Percentiles rank a stretch among this genome's conserved stretches.
Evolutionary conservation across 176 grass and related monocot species (phyloP).

Genomic region (Chloris gayana): DNA sequence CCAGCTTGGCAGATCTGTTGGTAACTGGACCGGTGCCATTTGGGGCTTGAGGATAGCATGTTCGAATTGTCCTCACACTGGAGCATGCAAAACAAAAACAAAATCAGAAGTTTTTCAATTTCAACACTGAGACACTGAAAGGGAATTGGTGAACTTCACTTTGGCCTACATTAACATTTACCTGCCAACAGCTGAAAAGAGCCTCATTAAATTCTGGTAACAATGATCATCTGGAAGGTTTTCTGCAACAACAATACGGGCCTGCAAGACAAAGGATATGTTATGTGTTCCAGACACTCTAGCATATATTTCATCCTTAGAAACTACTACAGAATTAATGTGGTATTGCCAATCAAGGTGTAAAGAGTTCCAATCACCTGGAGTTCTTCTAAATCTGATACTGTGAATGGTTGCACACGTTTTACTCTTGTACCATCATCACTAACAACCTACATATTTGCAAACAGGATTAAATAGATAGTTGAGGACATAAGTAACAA

Average conservation of each 20-base stretch:
- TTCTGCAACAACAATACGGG: slow-evolving; percentile 94
- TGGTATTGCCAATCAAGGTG: slow-evolving; percentile 7
- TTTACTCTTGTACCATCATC: slow-evolving; percentile 96
- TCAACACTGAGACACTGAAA: slow-evolving; percentile 11
- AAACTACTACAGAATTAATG: slow-evolving; percentile 13
- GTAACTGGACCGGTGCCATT: slow-evolving; percentile 81
- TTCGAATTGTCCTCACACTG: slow-evolving; percentile 96
- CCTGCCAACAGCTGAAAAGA: slow-evolving; percentile 95
- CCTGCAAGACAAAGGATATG: slow-evolving; percentile 43
- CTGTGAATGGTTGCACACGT: slow-evolving; percentile 75
- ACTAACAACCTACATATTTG: slow-evolving; percentile 67
- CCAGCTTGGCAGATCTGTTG: slow-evolving; percentile 91
- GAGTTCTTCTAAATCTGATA: slow-evolving; percentile 89
- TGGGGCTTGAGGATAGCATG: slow-evolving; percentile 90
- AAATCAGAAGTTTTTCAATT: slow-evolving; percentile 11
- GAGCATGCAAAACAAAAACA: slow-evolving; percentile 37
- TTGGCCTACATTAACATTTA: slow-evolving; percentile 21
- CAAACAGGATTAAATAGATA: slow-evolving; percentile 29
- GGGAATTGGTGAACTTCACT: slow-evolving; percentile 1
- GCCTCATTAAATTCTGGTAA: slow-evolving; percentile 97
- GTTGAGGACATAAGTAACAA: slow-evolving; percentile 6
- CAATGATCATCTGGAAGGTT: slow-evolving; percentile 99
- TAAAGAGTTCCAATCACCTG: slow-evolving; percentile 53
- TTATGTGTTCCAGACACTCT: slow-evolving; percentile 13
- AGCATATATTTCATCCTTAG: slow-evolving; percentile 20